Percentiles rank a stretch among this genome's conserved stretches.
Conservation (phyloP, 139 green algal genomes). For the Ettlia oleoabundans region DNA sequence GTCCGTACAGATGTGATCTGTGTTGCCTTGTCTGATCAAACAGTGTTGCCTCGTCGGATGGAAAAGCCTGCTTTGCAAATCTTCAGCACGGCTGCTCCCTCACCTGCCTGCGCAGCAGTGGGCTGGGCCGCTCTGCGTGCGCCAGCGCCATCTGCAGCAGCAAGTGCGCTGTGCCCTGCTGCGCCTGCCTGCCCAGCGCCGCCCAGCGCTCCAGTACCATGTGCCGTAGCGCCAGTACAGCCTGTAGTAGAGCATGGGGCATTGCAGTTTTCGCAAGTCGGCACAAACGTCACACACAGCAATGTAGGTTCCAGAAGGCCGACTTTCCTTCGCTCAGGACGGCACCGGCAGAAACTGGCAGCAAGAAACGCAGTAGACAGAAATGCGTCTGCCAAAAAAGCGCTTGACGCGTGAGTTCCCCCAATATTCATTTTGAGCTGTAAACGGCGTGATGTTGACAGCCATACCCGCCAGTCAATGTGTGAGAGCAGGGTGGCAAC, state of each 20-base stretch:
- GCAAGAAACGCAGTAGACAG: too few relatives aligned
- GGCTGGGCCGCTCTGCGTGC: background rate
- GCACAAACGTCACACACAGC: too few relatives aligned
- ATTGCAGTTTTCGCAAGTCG: background rate
- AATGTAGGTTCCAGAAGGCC: too few relatives aligned
- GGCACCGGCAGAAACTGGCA: background rate
- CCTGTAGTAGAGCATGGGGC: slow-evolving; percentile 53
- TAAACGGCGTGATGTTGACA: background rate
- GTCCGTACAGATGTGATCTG: too few relatives aligned
- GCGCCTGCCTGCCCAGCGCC: slow-evolving; percentile 12
- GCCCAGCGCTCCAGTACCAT: slow-evolving; percentile 69
- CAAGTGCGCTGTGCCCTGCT: slow-evolving; percentile 53
- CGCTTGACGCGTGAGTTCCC: background rate
- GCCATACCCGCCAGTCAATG: background rate
- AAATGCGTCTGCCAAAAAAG: too few relatives aligned
- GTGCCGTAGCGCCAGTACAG: slow-evolving; percentile 65
- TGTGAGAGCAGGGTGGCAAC: too few relatives aligned
- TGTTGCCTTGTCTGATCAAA: too few relatives aligned
- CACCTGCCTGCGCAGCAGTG: slow-evolving; percentile 25
- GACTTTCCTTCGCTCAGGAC: too few relatives aligned
- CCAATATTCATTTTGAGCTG: background rate
- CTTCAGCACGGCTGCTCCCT: too few relatives aligned
- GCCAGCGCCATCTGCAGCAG: slow-evolving; percentile 57
- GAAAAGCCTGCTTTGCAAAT: too few relatives aligned
- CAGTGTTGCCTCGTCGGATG: too few relatives aligned